A percentile compares a stretch with the other conserved stretches of the same genome.
Evolutionary conservation across 2,329 filamentous ascomycete species (phyloP).

Genomic region (Sporothrix mexicana): DNA sequence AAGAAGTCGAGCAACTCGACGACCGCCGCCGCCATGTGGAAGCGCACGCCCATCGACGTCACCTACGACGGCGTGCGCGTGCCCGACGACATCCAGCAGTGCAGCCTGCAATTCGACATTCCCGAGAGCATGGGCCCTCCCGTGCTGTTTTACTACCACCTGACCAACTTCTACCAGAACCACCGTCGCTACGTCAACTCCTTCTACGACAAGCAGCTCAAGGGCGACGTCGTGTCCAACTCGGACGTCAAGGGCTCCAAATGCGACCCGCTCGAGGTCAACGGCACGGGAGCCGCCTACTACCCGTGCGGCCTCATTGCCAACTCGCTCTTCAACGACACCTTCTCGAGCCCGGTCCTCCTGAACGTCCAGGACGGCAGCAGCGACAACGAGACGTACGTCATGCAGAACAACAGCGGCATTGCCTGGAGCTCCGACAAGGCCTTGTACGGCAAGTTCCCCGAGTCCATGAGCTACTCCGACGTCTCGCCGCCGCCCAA

Average conservation of each 20-base stretch:
- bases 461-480: slow-evolving; percentile 66
- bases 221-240: slow-evolving; percentile 68
- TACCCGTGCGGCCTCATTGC: slow-evolving; percentile 96
- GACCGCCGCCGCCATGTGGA: slow-evolving; percentile 50
- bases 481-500: slow-evolving; percentile 84
- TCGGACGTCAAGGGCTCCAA: slow-evolving; percentile 68
- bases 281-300: slow-evolving; percentile 68
- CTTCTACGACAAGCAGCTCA: slow-evolving; percentile 79
- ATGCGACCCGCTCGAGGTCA: slow-evolving; percentile 73
- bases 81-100: slow-evolving; percentile 55
- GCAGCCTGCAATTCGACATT: slow-evolving; percentile 78
- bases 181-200: slow-evolving; percentile 95
- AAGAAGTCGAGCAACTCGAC: slow-evolving; percentile 57
- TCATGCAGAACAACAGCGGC: slow-evolving; percentile 73
- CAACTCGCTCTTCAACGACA: slow-evolving; percentile 97
- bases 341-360: slow-evolving; percentile 70
- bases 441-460: slow-evolving; percentile 69
- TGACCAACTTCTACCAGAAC: slow-evolving; percentile 99
- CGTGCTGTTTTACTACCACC: slow-evolving; percentile 90
- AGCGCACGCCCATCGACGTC: slow-evolving; percentile 49
- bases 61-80: slow-evolving; percentile 48
- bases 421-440: slow-evolving; percentile 90
- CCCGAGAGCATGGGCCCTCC: slow-evolving; percentile 80
- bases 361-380: slow-evolving; percentile 56
- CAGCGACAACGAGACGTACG: slow-evolving; percentile 61